Base-by-base conservation (phyloP, 768 basidiomycete species). In the Aureoboletus auriporus region DNA sequence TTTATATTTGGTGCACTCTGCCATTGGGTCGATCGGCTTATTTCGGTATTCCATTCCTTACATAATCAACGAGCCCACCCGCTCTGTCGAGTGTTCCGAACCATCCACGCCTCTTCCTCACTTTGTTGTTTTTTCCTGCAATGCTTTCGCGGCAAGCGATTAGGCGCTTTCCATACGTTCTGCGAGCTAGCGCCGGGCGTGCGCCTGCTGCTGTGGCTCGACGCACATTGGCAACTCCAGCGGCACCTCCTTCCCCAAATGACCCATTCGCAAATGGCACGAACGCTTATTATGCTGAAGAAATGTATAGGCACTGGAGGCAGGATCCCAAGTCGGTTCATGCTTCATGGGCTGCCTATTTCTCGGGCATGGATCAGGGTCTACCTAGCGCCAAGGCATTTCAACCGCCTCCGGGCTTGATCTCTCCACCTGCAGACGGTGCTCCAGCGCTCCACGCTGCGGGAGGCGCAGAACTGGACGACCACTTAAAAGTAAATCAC, bases 281-380 rank as follows among this genome's bases (percentile, higher is more conserved):
- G 36, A 97, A 96, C 70, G 77, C 92, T 20, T 93, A 95, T 74
- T 98, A 98, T 65, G 88, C 87, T 16, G 94, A 90, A 60, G 92
- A 95, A 69, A 97, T 97, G 95, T 97, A 95, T 71, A 80, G 83
- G 56, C 82, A 86, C 58, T 93, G 90, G 91, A 80, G 78, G 67
- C 78, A 89, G 71, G 92, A 99, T 69, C 90, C 93, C 37, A 78
- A 81, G 53, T 86, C 89, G 17, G 96, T 99, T 0, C 96, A 99
- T 72, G 75, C 80, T 1, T 96, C 93, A 5, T 99, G 96, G 96
- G 79, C 87, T 51, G 79, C 84, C 44, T 99, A 99, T 72, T 99
- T 99, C 64, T 79, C 84, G 4, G 95, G 91, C 35, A 79, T 98
- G 67, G 93, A 95, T 60, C 86, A 84, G 59, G 96, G 96, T 39